A percentile compares a stretch with the other conserved stretches of the same genome.
Evolutionary conservation across 345 rosid species (phyloP).

Genomic region (Gossypium raimondii): DNA sequence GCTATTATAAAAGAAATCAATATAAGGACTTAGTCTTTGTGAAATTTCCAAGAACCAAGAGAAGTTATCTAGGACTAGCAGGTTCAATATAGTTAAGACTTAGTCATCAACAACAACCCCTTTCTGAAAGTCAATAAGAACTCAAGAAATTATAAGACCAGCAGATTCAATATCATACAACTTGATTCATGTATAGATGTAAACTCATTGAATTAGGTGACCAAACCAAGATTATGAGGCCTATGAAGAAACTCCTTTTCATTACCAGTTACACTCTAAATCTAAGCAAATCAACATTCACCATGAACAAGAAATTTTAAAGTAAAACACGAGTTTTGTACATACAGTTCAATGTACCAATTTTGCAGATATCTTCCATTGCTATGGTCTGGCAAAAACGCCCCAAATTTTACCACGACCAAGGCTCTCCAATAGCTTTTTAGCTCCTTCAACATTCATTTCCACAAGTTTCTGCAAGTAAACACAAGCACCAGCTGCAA

Average conservation of each 20-base stretch:
- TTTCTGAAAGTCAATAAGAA: neutral
- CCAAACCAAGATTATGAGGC: slow-evolving; percentile 29
- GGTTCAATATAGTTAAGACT: neutral
- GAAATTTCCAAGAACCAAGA: neutral
- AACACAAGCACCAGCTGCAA: slow-evolving; percentile 62
- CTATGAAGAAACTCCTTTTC: neutral
- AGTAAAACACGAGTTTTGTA: slow-evolving; percentile 29
- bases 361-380: slow-evolving; percentile 8
- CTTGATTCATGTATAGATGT: neutral
- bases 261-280: slow-evolving; percentile 18
- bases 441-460: slow-evolving; percentile 77
- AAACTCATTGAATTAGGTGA: slow-evolving; percentile 18
- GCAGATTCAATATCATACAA: neutral
- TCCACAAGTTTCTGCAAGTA: slow-evolving; percentile 72
- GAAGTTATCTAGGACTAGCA: neutral
- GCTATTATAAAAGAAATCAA: neutral
- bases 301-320: slow-evolving; percentile 26
- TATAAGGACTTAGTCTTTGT: no score
- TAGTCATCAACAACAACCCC: neutral
- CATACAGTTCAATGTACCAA: slow-evolving; percentile 31
- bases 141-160: neutral
- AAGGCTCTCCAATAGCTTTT: slow-evolving; percentile 59
- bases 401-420: slow-evolving; percentile 82
- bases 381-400: slow-evolving; percentile 55
- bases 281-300: slow-evolving; percentile 27